Conservation (phyloP, 176 grass and related monocot species). For the Carex kokanica region DNA sequence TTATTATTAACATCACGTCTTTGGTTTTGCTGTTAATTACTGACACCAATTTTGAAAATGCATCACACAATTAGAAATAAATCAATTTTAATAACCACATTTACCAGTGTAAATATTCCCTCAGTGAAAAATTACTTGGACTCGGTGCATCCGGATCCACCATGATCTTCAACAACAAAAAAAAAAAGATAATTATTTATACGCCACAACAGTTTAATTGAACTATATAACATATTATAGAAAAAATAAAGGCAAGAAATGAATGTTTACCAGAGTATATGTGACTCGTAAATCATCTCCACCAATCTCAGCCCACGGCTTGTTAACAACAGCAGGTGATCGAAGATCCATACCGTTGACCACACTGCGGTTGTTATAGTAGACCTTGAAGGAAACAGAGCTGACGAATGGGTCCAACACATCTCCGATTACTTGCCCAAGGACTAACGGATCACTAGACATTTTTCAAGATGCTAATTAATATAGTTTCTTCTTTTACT, state of each 20-base stretch:
- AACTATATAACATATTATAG: not conserved
- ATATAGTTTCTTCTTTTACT: too few relatives aligned
- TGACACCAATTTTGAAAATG: not conserved
- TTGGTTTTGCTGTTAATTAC: not conserved
- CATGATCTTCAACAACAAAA: constrained; percentile 54
- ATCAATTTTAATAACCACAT: not conserved
- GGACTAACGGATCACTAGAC: constrained; percentile 58
- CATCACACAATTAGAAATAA: not conserved
- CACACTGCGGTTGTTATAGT: constrained; percentile 38
- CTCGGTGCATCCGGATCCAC: constrained; percentile 87
- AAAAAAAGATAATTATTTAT: not conserved
- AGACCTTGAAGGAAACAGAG: constrained; percentile 37
- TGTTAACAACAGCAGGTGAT: constrained; percentile 22
- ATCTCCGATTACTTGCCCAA: constrained; percentile 56
- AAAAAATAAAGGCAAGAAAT: not conserved
- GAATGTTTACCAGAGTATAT: constrained; percentile 57
- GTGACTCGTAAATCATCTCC: constrained; percentile 47
- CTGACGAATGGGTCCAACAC: constrained; percentile 63
- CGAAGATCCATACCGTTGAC: constrained; percentile 59
- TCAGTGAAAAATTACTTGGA: constrained; percentile 70
- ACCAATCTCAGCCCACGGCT: constrained; percentile 50
- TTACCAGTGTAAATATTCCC: constrained; percentile 92
- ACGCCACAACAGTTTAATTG: not conserved
- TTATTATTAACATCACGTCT: not conserved
- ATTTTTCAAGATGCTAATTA: constrained; percentile 26